phyloP scores from a whole-genome alignment of 2,329 filamentous ascomycete species.

The Exserohilum rostratum region DNA sequence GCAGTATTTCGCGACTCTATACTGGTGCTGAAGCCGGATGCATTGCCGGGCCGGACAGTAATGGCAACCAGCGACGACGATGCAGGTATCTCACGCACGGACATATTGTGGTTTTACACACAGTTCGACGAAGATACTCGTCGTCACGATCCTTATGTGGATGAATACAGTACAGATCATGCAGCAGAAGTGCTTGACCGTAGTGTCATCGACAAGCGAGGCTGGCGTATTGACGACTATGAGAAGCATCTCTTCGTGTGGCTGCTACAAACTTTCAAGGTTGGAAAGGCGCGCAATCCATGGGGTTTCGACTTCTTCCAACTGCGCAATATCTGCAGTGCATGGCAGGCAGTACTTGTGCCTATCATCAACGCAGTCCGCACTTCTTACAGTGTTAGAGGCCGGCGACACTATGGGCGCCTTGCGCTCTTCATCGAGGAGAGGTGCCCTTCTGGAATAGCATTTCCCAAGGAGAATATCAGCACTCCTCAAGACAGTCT shows the following conservation, averaged over 20 bases:
- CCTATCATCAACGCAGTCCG: conserved; percentile 41
- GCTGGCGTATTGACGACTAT: conserved; percentile 34
- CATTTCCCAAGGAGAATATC: conserved; percentile 41
- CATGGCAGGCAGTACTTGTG: conserved; percentile 38
- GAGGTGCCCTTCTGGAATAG: conserved; percentile 33
- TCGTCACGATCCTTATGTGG: conserved; percentile 35
- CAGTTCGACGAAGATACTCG: conserved; percentile 34
- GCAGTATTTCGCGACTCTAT: conserved; percentile 37
- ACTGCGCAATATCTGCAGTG: conserved; percentile 32
- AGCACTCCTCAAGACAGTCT: conserved; percentile 11
- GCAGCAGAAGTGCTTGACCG: conserved; percentile 16
- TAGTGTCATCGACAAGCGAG: conserved; percentile 33
- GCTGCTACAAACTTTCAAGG: conserved; percentile 41
- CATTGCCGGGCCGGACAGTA: conserved; percentile 14
- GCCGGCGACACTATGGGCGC: conserved; percentile 38
- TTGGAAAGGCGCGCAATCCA: conserved; percentile 38
- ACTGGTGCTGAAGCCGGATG: conserved; percentile 25
- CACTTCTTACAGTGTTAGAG: conserved; percentile 33
- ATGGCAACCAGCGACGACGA: neutral
- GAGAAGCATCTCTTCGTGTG: conserved; percentile 44
- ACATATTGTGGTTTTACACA: conserved; percentile 43
- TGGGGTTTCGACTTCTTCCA: conserved; percentile 39
- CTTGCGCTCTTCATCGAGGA: conserved; percentile 42
- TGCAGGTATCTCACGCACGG: conserved; percentile 23
- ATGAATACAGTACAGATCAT: conserved; percentile 19